Evolutionary conservation across 2,329 filamentous ascomycete species (phyloP).

Genomic region (Fusarium sp.): DNA sequence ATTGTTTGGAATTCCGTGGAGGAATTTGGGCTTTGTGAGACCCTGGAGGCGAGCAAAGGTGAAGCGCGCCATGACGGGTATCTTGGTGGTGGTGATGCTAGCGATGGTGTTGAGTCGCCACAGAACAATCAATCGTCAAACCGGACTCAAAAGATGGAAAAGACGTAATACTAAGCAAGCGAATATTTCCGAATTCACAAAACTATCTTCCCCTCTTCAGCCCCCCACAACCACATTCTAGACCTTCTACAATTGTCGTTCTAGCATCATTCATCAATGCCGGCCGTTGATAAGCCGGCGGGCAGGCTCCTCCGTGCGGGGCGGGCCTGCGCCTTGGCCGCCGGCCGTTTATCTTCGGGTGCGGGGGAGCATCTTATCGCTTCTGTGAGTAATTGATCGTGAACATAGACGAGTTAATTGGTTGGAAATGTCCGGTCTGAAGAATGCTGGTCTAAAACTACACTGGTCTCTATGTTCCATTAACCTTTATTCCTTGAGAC

Average conservation of each 20-base stretch:
- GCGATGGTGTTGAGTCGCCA: constrained; percentile 5
- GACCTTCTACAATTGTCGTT: constrained; percentile 4
- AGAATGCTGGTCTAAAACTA: background rate
- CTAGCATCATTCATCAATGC: constrained; percentile 8
- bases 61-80: constrained; percentile 42
- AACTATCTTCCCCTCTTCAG: background rate
- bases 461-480: background rate
- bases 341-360: constrained; percentile 22
- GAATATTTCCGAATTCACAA: background rate
- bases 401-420: background rate
- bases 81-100: constrained; percentile 1
- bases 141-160: background rate
- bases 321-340: constrained; percentile 21
- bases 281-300: constrained; percentile 16
- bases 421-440: background rate
- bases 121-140: background rate
- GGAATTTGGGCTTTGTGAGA: constrained; percentile 51
- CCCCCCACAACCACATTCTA: constrained; percentile 10
- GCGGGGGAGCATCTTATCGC: constrained; percentile 17
- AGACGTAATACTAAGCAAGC: background rate
- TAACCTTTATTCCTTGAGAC: background rate
- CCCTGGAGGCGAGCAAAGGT: constrained; percentile 22
- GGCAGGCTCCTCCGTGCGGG: constrained; percentile 13
- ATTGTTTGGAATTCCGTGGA: constrained; percentile 53
- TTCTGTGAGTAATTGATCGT: constrained; percentile 10